phyloP scores from a whole-genome alignment of 768 basidiomycete genomes.

The Heimioporus sp. region DNA sequence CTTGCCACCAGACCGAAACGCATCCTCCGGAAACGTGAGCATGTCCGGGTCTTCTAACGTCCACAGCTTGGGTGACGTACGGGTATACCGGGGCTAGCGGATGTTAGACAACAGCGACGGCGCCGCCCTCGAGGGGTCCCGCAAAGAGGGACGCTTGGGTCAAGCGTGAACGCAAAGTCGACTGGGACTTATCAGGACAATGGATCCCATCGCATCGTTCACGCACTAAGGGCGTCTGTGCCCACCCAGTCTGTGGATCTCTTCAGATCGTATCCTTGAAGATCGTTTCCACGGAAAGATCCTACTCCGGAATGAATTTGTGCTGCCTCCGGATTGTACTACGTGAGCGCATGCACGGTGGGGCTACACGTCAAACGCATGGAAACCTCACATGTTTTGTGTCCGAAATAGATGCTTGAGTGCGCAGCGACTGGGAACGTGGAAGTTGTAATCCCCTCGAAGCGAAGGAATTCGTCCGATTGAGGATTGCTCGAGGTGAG shows the following conservation, averaged over 20 bases:
- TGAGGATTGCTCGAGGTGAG: constrained; percentile 28
- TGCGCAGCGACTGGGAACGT: background rate
- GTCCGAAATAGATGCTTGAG: background rate
- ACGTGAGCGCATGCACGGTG: too few species aligned
- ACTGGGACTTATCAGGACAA: background rate
- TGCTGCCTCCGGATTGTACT: background rate
- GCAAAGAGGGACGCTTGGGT: background rate
- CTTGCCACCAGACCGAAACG: background rate
- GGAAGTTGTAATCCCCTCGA: constrained; percentile 34
- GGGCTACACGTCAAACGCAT: background rate
- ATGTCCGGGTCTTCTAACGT: background rate
- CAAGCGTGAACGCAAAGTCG: background rate
- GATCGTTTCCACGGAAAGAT: background rate
- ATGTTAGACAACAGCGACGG: background rate
- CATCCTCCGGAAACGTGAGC: background rate
- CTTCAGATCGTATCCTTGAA: background rate
- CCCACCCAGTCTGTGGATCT: background rate
- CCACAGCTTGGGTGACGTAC: background rate
- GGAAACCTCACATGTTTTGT: background rate
- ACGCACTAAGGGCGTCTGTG: background rate
- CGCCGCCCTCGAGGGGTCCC: background rate
- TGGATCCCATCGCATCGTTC: too few species aligned
- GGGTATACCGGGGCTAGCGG: background rate
- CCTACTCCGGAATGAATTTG: background rate
- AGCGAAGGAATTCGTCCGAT: constrained; percentile 35